These are phyloP conservation scores for Lactifluus subvellereus DNA, from an alignment of 768 basidiomycete genomes.

Conservation along the genomic window DNA sequence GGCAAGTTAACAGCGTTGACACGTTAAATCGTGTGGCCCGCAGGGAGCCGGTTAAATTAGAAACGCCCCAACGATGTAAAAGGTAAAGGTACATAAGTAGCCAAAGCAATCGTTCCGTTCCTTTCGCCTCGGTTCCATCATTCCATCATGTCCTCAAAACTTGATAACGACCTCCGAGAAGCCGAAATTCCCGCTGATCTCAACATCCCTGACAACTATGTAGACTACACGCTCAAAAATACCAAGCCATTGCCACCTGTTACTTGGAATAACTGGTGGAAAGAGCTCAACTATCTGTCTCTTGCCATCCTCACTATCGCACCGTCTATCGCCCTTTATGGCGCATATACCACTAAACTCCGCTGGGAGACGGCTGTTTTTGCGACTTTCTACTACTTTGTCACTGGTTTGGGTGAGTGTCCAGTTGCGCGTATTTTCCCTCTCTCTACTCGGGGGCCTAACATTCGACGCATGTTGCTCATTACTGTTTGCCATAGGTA, in stretches of 20 bases:
- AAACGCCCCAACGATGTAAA: conserved; percentile 6
- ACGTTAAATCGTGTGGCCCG: neutral
- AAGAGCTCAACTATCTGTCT: conserved; percentile 74
- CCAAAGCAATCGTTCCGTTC: neutral
- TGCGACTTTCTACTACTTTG: conserved; percentile 62
- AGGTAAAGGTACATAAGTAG: conserved; percentile 16
- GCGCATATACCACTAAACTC: conserved; percentile 58
- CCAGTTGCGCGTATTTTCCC: conserved; percentile 26
- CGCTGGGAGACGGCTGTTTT: conserved; percentile 72
- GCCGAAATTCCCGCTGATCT: conserved; percentile 31
- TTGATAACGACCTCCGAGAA: conserved; percentile 25
- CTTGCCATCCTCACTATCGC: conserved; percentile 66
- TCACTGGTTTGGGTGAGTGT: conserved; percentile 73
- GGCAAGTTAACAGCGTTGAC: neutral
- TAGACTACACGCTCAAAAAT: conserved; percentile 45
- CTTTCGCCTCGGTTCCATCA: conserved; percentile 19
- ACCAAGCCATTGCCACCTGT: conserved; percentile 47
- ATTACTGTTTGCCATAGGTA: conserved; percentile 39
- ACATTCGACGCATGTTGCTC: neutral
- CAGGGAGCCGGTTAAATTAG: no score
- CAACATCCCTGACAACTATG: conserved; percentile 53
- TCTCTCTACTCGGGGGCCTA: neutral
- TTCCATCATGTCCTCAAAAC: conserved; percentile 30
- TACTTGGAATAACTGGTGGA: conserved; percentile 39
- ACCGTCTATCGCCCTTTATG: conserved; percentile 69